These are phyloP conservation scores for Leptodermis oblonga DNA, from an alignment of 257 asterid species.

Conservation along the genomic window DNA sequence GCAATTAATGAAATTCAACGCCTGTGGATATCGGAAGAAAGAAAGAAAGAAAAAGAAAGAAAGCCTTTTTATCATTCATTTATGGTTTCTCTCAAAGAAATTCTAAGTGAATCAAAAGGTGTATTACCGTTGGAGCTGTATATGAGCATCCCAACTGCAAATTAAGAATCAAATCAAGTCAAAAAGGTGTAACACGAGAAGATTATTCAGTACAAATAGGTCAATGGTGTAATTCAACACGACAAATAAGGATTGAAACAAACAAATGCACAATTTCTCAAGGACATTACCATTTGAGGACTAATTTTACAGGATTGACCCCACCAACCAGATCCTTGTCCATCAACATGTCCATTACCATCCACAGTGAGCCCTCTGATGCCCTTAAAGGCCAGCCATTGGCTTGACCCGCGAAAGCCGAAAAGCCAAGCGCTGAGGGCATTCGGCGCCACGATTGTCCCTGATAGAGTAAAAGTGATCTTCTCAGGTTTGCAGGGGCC, in stretches of 20 bases:
- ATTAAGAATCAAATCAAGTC: not conserved
- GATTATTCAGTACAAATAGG: not conserved
- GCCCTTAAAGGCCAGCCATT: conserved; percentile 48
- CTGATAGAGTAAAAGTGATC: conserved; percentile 53
- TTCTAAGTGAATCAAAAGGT: not conserved
- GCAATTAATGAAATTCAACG: conserved; percentile 50
- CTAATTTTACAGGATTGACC: conserved; percentile 64
- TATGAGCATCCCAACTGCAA: conserved; percentile 58
- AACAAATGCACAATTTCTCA: not conserved
- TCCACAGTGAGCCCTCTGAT: conserved; percentile 44
- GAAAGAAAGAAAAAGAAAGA: too few species aligned
- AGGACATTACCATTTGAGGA: conserved; percentile 37
- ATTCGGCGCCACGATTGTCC: conserved; percentile 53
- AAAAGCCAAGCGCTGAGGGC: conserved; percentile 39
- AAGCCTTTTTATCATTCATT: too few species aligned
- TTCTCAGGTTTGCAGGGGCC: conserved; percentile 55
- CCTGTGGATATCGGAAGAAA: conserved; percentile 32
- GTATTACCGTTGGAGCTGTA: conserved; percentile 77
- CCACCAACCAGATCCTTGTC: conserved; percentile 69
- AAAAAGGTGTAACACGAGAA: not conserved
- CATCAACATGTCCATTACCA: conserved; percentile 55
- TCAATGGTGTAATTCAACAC: too few species aligned
- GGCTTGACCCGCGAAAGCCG: conserved; percentile 35
- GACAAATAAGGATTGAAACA: not conserved
- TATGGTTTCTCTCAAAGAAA: not conserved